A percentile compares a stretch with the other conserved stretches of the same genome.
Conservation (phyloP, 1,139 yeast species). For the Kurtzmaniella quercitrusa region DNA sequence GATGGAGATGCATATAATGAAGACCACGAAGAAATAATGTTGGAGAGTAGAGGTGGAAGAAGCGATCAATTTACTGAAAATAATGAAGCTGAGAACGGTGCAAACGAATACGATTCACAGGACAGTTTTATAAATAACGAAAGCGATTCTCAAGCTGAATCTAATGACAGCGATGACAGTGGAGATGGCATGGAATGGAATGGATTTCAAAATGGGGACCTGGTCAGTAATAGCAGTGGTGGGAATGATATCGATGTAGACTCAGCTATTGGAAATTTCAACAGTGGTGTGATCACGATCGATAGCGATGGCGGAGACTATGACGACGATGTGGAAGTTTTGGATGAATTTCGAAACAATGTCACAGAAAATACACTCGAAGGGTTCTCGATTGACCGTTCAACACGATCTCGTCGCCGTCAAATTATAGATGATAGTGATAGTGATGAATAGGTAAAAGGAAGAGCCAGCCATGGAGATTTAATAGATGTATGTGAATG, state of each 20-base stretch:
- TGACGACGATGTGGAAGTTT: not conserved
- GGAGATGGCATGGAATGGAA: not conserved
- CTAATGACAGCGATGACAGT: not conserved
- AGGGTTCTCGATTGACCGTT: not conserved
- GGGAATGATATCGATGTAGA: not conserved
- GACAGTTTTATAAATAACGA: constrained; percentile 7
- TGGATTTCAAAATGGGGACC: not conserved
- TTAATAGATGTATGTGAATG: too few relatives aligned
- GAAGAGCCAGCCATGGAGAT: too few relatives aligned
- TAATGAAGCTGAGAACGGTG: constrained; percentile 9
- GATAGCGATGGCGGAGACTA: not conserved
- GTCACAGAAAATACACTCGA: not conserved
- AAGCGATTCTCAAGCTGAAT: not conserved
- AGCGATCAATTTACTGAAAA: constrained; percentile 7
- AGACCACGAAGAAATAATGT: constrained; percentile 13
- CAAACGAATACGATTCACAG: constrained; percentile 6
- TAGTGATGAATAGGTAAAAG: not conserved
- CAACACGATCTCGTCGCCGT: not conserved
- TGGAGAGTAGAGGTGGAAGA: not conserved
- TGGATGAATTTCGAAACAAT: not conserved
- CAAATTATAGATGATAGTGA: not conserved
- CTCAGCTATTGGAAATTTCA: not conserved
- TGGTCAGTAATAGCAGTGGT: not conserved
- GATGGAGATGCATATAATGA: constrained; percentile 22
- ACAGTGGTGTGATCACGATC: not conserved